Evolutionary conservation across 495 filamentous ascomycete species (phyloP).

Genomic region (Geopyxis carbonaria): DNA sequence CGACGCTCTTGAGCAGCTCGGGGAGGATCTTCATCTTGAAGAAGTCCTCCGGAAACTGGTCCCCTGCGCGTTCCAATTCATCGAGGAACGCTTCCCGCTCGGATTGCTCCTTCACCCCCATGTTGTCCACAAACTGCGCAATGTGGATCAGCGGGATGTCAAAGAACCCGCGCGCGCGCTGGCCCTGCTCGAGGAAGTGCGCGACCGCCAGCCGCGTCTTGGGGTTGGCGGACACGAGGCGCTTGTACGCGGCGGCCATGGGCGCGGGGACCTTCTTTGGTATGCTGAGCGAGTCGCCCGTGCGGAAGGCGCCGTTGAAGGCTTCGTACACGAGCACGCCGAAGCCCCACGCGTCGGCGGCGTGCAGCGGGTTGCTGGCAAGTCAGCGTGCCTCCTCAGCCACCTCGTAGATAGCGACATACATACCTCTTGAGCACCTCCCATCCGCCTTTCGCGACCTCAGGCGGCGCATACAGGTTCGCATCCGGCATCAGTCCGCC

Average conservation of each 20-base stretch:
- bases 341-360: conserved; percentile 73
- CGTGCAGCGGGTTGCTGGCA: conserved; percentile 49
- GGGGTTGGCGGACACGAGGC: conserved; percentile 71
- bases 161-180: conserved; percentile 69
- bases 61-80: conserved; percentile 68
- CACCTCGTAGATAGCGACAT: background rate
- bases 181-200: conserved; percentile 81
- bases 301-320: conserved; percentile 58
- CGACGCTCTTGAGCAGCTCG: conserved; percentile 88
- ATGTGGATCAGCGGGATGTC: conserved; percentile 80
- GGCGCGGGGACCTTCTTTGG: conserved; percentile 71
- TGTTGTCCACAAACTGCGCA: conserved; percentile 76
- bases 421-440: conserved; percentile 49
- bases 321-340: conserved; percentile 74
- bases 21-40: conserved; percentile 94
- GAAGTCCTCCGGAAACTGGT: conserved; percentile 93
- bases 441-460: conserved; percentile 76
- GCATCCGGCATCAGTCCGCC: conserved; percentile 74
- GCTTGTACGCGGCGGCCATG: conserved; percentile 80
- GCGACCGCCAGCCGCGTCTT: conserved; percentile 68
- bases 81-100: conserved; percentile 77
- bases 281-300: conserved; percentile 58
- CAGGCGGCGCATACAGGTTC: conserved; percentile 64
- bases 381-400: background rate
- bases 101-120: conserved; percentile 68